Evolutionary conservation across 2,329 filamentous ascomycete genomes (phyloP), one percentile per base, ranked within the genome.

Genomic region (Dothistroma pini): DNA sequence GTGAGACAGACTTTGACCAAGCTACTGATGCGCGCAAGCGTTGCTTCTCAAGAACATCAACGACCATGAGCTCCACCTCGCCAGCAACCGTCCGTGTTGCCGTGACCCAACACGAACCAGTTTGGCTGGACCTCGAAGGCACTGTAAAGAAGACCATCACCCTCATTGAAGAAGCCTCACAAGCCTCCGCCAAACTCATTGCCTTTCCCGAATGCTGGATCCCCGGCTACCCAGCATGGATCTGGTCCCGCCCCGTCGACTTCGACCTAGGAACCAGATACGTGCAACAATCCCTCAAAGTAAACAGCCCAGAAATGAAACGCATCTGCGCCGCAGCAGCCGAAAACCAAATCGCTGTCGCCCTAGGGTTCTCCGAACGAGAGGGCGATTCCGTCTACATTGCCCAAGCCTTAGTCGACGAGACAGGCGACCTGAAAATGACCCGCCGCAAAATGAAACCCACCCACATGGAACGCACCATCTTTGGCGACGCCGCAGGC

Each of bases 91-190:
- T 69, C 41, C 65, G 67, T 38, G 65, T 69, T 31, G 65, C 65
- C 35, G 65, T 67, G 12, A 79, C 83, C 0, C 84, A 88, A 68
- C 79, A 81, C 6, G 85, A 87, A 70, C 84, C 85, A 0, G 79
- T 76, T 1, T 88, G 84, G 84, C 76, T 88, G 8, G 82, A 88
- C 66, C 78, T 88, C 1, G 74, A 79, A 8, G 80, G 71, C 0
- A 77, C 79, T 1, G 80, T 87, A 1, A 70, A 77, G 1, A 88
- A 88, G 70, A 86, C 85, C 8, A 81, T 83, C 66, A 68, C 73
- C 0, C 76, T 87, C 55, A 86, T 88, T 64, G 72, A 77, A 41
- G 80, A 84, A 66, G 86, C 86, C 0, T 81, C 81, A 0, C 64
- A 72, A 5, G 79, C 82, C 49, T 81, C 80, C 0, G 83, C 83